phyloP scores from a whole-genome alignment of 2,329 filamentous ascomycete species.

The Coniosporium tulheliwenetii region DNA sequence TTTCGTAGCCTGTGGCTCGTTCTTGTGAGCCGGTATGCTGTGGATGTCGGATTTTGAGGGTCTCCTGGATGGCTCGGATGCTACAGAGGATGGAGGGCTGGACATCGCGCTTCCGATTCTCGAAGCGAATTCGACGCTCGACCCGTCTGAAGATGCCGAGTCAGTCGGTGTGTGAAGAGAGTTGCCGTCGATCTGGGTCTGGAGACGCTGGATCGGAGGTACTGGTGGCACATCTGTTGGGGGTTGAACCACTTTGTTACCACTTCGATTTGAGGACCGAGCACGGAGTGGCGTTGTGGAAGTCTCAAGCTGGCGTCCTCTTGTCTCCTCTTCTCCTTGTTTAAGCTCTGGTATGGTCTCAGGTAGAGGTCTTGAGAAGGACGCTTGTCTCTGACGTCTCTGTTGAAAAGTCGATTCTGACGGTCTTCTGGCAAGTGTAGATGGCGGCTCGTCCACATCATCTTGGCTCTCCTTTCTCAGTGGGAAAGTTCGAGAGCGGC shows the following conservation, averaged over 20 bases:
- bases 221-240: background rate
- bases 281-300: background rate
- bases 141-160: conserved; percentile 23
- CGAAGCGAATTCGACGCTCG: conserved; percentile 16
- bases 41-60: conserved; percentile 13
- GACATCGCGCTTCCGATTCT: conserved; percentile 20
- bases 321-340: background rate
- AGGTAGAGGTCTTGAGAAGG: background rate
- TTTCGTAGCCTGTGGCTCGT: conserved; percentile 14
- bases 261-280: background rate
- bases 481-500: conserved; percentile 5
- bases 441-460: background rate
- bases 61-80: conserved; percentile 13
- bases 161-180: conserved; percentile 8
- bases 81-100: conserved; percentile 20
- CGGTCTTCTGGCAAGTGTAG: conserved; percentile 1
- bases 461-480: conserved; percentile 1
- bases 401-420: conserved; percentile 2
- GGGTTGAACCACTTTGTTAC: background rate
- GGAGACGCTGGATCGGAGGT: background rate
- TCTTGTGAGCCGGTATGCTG: conserved; percentile 12
- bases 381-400: conserved; percentile 2
- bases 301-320: background rate
- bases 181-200: background rate
- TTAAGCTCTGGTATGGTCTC: background rate